Percentiles rank a stretch among this genome's conserved stretches.
Evolutionary conservation across 192 early-diverging fungal species (phyloP).

Genomic region (Spinellus fusiger): DNA sequence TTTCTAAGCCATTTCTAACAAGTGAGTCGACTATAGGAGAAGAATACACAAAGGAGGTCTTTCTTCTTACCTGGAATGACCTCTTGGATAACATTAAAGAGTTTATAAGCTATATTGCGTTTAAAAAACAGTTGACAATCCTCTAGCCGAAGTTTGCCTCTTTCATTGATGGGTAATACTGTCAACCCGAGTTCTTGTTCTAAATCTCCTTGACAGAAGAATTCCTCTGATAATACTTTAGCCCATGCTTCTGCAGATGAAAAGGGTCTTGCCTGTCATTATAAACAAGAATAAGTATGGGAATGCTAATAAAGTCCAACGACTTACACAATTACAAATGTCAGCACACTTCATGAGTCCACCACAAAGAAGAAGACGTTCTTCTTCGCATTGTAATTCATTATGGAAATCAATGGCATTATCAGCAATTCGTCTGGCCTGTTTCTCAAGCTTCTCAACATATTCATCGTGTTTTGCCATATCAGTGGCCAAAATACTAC

Average conservation of each 20-base stretch:
- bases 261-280: constrained; percentile 56
- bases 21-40: background rate
- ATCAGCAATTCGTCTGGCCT: constrained; percentile 46
- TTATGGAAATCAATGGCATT: constrained; percentile 29
- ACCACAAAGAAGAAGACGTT: constrained; percentile 60
- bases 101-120: constrained; percentile 38
- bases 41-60: background rate
- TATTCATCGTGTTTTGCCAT: constrained; percentile 81
- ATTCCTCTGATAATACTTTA: constrained; percentile 59
- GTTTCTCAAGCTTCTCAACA: constrained; percentile 62
- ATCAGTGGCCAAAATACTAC: constrained; percentile 75
- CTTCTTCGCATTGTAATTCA: constrained; percentile 41
- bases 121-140: constrained; percentile 51
- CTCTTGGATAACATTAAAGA: constrained; percentile 39
- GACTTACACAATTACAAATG: constrained; percentile 67
- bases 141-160: constrained; percentile 34
- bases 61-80: constrained; percentile 39
- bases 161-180: constrained; percentile 42
- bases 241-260: constrained; percentile 68
- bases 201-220: constrained; percentile 68
- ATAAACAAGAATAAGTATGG: background rate
- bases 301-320: background rate
- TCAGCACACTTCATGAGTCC: constrained; percentile 79
- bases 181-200: constrained; percentile 66
- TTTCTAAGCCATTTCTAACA: constrained; percentile 4